These are phyloP conservation scores for Alternaria brassicicola DNA, from an alignment of 2,329 filamentous ascomycete genomes.

Conservation along the genomic window DNA sequence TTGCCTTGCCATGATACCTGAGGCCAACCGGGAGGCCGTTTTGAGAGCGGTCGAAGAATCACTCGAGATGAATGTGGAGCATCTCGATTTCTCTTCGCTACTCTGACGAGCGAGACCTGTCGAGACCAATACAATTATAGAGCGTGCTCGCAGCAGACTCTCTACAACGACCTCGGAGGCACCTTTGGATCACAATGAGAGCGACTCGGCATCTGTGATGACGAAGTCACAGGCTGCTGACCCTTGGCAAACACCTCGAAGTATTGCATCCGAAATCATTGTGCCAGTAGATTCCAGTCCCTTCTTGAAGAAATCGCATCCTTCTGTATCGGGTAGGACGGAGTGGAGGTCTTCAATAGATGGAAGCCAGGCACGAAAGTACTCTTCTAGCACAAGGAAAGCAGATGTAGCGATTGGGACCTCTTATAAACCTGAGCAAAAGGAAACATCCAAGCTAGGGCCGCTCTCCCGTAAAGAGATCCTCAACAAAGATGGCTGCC, in stretches of 20 bases:
- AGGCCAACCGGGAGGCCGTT: conserved; percentile 15
- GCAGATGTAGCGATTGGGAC: neutral
- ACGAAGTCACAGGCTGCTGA: neutral
- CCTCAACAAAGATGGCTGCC: conserved; percentile 27
- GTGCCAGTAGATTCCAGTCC: neutral
- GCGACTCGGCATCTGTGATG: neutral
- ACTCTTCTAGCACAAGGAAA: neutral
- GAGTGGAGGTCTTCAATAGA: neutral
- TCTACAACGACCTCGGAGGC: neutral
- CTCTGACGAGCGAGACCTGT: conserved; percentile 6
- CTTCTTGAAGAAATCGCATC: neutral
- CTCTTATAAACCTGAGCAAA: neutral
- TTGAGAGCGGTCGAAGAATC: conserved; percentile 24
- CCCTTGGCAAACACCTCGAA: neutral
- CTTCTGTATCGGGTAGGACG: neutral
- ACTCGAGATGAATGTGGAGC: conserved; percentile 20
- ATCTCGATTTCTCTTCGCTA: conserved; percentile 29
- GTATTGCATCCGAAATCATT: neutral
- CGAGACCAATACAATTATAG: neutral
- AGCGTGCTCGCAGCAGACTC: conserved; percentile 4
- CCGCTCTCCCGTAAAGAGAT: conserved; percentile 24
- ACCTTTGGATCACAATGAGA: neutral
- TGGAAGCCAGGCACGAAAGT: neutral
- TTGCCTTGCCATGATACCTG: conserved; percentile 30
- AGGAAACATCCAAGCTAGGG: neutral